A percentile compares a stretch with the other conserved stretches of the same genome.
Conservation (phyloP, 1,139 yeast species). For the Suhomyces bolitotheri region DNA sequence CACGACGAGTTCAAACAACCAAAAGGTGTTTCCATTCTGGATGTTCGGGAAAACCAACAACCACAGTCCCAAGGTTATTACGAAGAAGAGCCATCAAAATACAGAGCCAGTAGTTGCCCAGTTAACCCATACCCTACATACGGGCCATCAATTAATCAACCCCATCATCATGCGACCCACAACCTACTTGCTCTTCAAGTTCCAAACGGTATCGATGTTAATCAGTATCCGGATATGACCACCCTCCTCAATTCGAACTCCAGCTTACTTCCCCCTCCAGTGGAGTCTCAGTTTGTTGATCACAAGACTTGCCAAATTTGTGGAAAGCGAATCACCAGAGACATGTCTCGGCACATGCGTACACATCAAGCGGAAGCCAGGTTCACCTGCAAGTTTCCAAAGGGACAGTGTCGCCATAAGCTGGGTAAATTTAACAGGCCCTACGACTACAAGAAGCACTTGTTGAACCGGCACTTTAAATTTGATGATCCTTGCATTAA, state of each 20-base stretch:
- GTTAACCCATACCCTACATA: constrained; percentile 5
- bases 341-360: constrained; percentile 63
- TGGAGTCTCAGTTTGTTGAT: constrained; percentile 30
- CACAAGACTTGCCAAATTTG: constrained; percentile 51
- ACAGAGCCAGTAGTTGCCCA: constrained; percentile 9
- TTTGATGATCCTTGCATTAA: constrained; percentile 54
- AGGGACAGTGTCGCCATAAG: constrained; percentile 56
- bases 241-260: constrained; percentile 42
- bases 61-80: background rate
- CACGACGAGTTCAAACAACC: constrained; percentile 9
- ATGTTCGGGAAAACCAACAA: constrained; percentile 1
- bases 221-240: constrained; percentile 43
- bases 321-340: constrained; percentile 57
- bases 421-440: constrained; percentile 63
- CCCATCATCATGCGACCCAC: constrained; percentile 1
- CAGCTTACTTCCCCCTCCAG: constrained; percentile 37
- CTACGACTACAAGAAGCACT: constrained; percentile 67
- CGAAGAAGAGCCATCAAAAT: constrained; percentile 8
- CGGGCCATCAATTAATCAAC: constrained; percentile 1
- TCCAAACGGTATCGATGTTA: constrained; percentile 20
- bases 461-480: constrained; percentile 60
- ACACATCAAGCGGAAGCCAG: constrained; percentile 62
- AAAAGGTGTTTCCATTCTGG: constrained; percentile 8
- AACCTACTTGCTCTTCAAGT: constrained; percentile 12
- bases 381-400: constrained; percentile 61